Conservation (phyloP, 495 filamentous ascomycete genomes). For the Aspergillus heteromorphus region DNA sequence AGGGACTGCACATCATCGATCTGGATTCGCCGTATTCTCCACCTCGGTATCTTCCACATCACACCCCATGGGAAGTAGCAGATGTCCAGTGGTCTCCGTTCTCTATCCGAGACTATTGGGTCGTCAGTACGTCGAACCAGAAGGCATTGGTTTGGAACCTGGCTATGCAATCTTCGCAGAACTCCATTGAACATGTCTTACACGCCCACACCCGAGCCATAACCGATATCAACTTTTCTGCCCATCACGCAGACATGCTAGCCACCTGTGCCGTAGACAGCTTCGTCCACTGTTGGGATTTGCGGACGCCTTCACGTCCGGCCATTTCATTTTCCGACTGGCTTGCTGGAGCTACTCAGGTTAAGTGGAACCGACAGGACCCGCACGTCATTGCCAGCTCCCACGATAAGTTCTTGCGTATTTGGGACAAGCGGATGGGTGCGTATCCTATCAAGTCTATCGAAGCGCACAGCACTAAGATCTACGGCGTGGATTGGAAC, state of each 20-base stretch:
- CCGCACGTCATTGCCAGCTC: slow-evolving; percentile 81
- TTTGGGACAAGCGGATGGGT: slow-evolving; percentile 86
- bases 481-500: slow-evolving; percentile 95
- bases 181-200: slow-evolving; percentile 83
- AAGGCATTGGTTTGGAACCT: slow-evolving; percentile 95
- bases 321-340: slow-evolving; percentile 85
- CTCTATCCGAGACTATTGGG: slow-evolving; percentile 82
- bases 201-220: slow-evolving; percentile 87
- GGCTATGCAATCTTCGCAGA: slow-evolving; percentile 62
- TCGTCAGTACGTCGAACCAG: slow-evolving; percentile 89
- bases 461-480: slow-evolving; percentile 87
- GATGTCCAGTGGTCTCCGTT: slow-evolving; percentile 98
- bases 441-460: slow-evolving; percentile 76
- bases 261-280: slow-evolving; percentile 92
- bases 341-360: slow-evolving; percentile 91
- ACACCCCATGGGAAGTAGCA: slow-evolving; percentile 91
- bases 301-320: slow-evolving; percentile 68
- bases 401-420: slow-evolving; percentile 77
- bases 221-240: slow-evolving; percentile 95
- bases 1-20: slow-evolving; percentile 89
- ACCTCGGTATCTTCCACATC: slow-evolving; percentile 79
- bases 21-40: slow-evolving; percentile 87
- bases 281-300: slow-evolving; percentile 90
- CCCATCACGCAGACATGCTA: slow-evolving; percentile 81
- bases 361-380: slow-evolving; percentile 91